A percentile compares a stretch with the other conserved stretches of the same genome.
These are phyloP conservation scores for Ceratocystis harringtonii DNA, from an alignment of 2,329 filamentous ascomycete species.

Conservation along the genomic window DNA sequence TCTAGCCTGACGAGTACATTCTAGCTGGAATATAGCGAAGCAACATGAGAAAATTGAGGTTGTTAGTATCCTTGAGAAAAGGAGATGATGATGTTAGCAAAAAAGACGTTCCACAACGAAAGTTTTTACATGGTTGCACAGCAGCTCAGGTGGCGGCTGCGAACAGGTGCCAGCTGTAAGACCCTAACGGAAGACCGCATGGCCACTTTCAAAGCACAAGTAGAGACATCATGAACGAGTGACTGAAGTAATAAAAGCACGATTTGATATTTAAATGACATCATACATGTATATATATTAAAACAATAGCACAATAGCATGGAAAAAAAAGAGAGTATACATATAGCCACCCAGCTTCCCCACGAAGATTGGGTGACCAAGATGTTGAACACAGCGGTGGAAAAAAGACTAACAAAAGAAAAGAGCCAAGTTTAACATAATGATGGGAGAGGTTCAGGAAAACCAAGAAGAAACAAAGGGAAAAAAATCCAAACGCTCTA, in stretches of 20 bases:
- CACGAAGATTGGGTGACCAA: neutral
- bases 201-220: neutral
- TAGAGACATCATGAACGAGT: too few species aligned
- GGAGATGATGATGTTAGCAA: neutral
- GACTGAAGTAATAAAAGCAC: neutral
- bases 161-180: neutral
- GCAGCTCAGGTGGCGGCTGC: neutral
- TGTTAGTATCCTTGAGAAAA: too few species aligned
- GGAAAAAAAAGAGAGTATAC: neutral
- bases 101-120: neutral
- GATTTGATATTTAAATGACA: neutral
- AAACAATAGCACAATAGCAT: neutral
- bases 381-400: neutral
- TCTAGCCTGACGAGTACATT: too few species aligned
- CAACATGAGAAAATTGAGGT: too few species aligned
- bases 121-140: neutral
- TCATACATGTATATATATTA: neutral
- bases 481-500: constrained; percentile 1
- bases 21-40: too few species aligned
- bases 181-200: neutral
- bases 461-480: neutral
- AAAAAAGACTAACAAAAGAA: neutral
- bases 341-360: neutral
- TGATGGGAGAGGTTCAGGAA: neutral
- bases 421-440: neutral